Evolutionary conservation across 2,329 filamentous ascomycete genomes (phyloP).

Genomic region (Sporothrix globosa): DNA sequence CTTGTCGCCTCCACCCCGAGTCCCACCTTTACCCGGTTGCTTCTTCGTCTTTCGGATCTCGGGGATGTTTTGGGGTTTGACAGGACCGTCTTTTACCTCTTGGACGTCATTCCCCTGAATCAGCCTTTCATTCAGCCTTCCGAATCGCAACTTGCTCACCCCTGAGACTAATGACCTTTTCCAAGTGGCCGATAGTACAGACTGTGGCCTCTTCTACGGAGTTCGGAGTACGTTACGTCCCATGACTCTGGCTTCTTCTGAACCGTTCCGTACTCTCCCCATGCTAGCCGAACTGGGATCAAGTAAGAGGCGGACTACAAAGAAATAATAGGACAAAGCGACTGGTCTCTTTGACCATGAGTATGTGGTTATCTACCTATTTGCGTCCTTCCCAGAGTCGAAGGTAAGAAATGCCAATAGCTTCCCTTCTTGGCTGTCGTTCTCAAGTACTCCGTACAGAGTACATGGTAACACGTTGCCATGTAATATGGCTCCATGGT

Average conservation of each 20-base stretch:
- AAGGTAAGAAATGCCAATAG: not conserved
- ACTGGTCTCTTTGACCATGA: not conserved
- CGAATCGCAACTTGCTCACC: not conserved
- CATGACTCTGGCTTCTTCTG: not conserved
- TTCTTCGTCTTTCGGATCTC: not conserved
- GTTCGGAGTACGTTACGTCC: not conserved
- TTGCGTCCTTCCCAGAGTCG: not conserved
- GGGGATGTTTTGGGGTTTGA: not conserved
- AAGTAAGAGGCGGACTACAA: not conserved
- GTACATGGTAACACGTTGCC: not conserved
- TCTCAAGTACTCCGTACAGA: not conserved
- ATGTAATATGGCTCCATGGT: not conserved
- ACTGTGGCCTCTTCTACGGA: not conserved
- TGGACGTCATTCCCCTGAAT: not conserved
- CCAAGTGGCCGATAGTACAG: not conserved
- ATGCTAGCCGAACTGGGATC: not conserved
- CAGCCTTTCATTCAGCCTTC: constrained; percentile 23
- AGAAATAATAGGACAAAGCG: too few relatives aligned
- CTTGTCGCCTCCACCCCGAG: not conserved
- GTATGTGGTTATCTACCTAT: not conserved
- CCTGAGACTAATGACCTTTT: not conserved
- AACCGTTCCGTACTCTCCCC: not conserved
- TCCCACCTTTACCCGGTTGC: constrained; percentile 3
- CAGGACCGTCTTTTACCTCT: not conserved
- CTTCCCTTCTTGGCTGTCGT: not conserved